These are phyloP conservation scores for Amylocarpus encephaloides DNA, from an alignment of 2,329 filamentous ascomycete genomes.

Conservation along the genomic window DNA sequence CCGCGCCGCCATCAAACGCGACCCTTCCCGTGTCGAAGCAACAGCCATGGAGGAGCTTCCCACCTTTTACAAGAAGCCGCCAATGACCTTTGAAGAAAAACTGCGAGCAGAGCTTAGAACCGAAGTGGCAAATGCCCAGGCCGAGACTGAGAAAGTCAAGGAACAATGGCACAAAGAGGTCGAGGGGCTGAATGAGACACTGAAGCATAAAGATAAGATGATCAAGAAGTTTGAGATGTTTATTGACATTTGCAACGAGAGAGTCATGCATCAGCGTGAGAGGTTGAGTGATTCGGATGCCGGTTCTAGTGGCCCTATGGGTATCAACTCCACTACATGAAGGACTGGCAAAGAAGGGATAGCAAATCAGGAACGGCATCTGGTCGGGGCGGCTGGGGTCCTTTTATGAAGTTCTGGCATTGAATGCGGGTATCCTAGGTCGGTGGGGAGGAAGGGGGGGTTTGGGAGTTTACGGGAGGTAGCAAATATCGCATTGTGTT, in stretches of 20 bases:
- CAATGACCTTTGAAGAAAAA: slow-evolving; percentile 56
- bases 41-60: slow-evolving; percentile 52
- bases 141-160: slow-evolving; percentile 52
- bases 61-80: slow-evolving; percentile 61
- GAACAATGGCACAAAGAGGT: slow-evolving; percentile 52
- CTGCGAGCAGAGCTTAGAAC: slow-evolving; percentile 55
- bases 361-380: not conserved
- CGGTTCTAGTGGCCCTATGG: slow-evolving; percentile 17
- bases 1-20: slow-evolving; percentile 59
- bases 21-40: slow-evolving; percentile 55
- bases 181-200: slow-evolving; percentile 49
- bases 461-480: not conserved
- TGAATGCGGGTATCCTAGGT: not conserved
- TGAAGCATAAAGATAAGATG: slow-evolving; percentile 57
- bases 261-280: slow-evolving; percentile 57
- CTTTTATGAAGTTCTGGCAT: not conserved
- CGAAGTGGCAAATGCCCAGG: slow-evolving; percentile 52
- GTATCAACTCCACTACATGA: slow-evolving; percentile 17
- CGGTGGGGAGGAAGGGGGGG: not conserved
- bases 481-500: too few relatives aligned
- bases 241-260: slow-evolving; percentile 62
- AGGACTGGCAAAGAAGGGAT: too few relatives aligned
- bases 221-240: slow-evolving; percentile 63
- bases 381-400: too few relatives aligned
- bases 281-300: slow-evolving; percentile 36